These are phyloP conservation scores for Pisolithus tinctorius DNA, from an alignment of 768 basidiomycete species.

Conservation along the genomic window DNA sequence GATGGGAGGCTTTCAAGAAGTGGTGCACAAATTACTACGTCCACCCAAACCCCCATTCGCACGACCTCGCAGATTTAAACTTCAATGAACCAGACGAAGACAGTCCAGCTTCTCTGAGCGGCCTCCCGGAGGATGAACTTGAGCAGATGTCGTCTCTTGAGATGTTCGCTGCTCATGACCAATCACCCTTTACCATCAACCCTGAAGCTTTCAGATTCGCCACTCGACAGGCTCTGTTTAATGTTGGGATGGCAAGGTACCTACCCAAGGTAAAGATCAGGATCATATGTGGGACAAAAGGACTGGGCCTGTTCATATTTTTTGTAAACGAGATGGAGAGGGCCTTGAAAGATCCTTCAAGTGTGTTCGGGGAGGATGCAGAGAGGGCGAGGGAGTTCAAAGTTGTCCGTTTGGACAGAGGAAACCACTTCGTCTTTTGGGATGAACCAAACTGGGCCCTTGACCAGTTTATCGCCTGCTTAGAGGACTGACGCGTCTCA, in stretches of 20 bases:
- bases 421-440: conserved; percentile 5
- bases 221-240: conserved; percentile 5
- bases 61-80: conserved; percentile 2
- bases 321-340: not conserved
- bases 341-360: not conserved
- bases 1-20: not conserved
- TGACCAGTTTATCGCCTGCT: not conserved
- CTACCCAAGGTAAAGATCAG: conserved; percentile 3
- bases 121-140: not conserved
- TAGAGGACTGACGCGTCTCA: not conserved
- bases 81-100: not conserved
- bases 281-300: conserved; percentile 1
- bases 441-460: conserved; percentile 4
- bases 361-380: not conserved
- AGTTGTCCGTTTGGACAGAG: not conserved
- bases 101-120: not conserved
- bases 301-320: not conserved
- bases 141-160: not conserved
- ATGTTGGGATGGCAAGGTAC: not conserved
- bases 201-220: not conserved
- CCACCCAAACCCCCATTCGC: not conserved
- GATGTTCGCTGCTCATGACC: not conserved
- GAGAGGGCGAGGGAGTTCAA: conserved; percentile 1
- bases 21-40: not conserved
- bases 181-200: not conserved